Conservation (phyloP, 805 yeast genomes). For the Candida michaelii region DNA sequence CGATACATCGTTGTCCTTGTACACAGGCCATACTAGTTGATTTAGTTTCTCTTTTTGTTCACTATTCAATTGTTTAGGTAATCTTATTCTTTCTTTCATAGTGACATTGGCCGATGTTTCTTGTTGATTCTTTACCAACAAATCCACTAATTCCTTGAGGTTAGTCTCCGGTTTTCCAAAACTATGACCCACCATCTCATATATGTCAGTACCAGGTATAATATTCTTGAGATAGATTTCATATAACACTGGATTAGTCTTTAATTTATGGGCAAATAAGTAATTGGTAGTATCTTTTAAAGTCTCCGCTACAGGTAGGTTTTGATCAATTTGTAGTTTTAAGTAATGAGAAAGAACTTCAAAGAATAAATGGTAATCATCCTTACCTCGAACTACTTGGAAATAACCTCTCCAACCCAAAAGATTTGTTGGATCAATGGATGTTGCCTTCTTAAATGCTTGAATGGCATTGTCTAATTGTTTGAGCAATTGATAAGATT, state of each 20-base stretch:
- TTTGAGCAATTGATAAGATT: conserved; percentile 52
- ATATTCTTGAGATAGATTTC: conserved; percentile 50
- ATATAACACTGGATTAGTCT: conserved; percentile 30
- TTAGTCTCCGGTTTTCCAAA: conserved; percentile 47
- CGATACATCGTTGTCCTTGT: conserved; percentile 52
- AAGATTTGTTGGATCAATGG: conserved; percentile 48
- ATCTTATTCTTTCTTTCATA: conserved; percentile 49
- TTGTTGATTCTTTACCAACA: conserved; percentile 41
- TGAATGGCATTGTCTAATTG: conserved; percentile 38
- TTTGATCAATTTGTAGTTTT: conserved; percentile 39
- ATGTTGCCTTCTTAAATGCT: conserved; percentile 51
- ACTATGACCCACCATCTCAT: conserved; percentile 47
- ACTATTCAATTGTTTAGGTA: conserved; percentile 42
- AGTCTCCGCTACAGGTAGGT: conserved; percentile 49
- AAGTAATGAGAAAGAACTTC: conserved; percentile 45
- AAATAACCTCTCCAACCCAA: conserved; percentile 83
- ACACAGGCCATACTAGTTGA: conserved; percentile 47
- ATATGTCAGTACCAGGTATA: conserved; percentile 57
- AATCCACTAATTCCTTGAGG: conserved; percentile 43
- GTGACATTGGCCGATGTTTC: conserved; percentile 37
- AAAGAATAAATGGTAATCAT: conserved; percentile 48
- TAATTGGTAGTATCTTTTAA: conserved; percentile 48
- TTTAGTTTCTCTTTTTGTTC: conserved; percentile 40
- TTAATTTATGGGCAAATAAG: conserved; percentile 34
- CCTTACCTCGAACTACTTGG: conserved; percentile 38